Evolutionary conservation across 2,329 filamentous ascomycete genomes (phyloP), one percentile per base, ranked within the genome.

Genomic region (Venturia asperata): DNA sequence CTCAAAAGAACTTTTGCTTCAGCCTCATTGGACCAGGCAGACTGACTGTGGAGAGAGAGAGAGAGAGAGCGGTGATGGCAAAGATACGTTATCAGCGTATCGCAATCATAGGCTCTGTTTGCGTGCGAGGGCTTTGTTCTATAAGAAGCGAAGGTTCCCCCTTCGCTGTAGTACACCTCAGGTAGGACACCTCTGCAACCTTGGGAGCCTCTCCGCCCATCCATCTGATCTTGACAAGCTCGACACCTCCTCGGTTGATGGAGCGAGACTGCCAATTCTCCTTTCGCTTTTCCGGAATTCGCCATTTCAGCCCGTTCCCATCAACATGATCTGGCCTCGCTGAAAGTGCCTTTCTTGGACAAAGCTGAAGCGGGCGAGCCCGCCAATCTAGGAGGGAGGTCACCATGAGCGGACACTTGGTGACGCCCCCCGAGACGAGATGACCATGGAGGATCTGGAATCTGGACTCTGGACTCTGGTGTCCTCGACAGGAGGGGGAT

Each of bases 1-100:
- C 30, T 37, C 52, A 58, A 58, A 58, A 37, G 30, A 58, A 58
- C 15, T 37, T 37, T 37, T 37, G 52, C 52, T 58, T 37, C 52
- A 58, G 52, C 52, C 52, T 58, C 52, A 58, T 58, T 58, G 52
- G 52, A 58, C 27, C 13, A 37, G 52, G 10, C 27, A 37, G 52
- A 58, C 52, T 58, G 3, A 37, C 27, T 58, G 52, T 58, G 52
- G 52, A 58, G 52, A 58, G 52, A 58, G 52, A 30, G 27, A 27
- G 52, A 58, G 52, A 58, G 52, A 58, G 52, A 30, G 27, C 52
- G 27, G 52, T 37, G 52, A 19, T 58, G 52, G 52, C 30, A 58
- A 17, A 58, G 52, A 58, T 58, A 58, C 37, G 30, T 37, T 58
- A 58, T 58, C 52, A 58, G 4, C 52, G 52, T 58, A 58, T 58